Evolutionary conservation across 805 yeast species (phyloP), one percentile per base, ranked within the genome.

Genomic region (Saccharomycopsis lassenensis): DNA sequence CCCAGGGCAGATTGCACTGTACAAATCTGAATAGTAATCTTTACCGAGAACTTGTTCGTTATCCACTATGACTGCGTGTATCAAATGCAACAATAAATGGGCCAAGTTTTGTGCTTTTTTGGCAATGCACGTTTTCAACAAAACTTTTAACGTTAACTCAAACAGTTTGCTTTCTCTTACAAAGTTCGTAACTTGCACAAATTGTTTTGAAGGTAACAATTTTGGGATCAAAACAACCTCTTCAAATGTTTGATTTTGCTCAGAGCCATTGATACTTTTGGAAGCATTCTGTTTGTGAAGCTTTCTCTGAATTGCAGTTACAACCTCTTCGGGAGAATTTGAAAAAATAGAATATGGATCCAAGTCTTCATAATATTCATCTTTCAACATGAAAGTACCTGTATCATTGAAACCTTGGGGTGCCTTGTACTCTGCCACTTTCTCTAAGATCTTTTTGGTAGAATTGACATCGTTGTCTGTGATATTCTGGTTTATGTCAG

Each of bases 371-470:
- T 59, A 67, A 6, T 59, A 43, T 2, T 58, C 54, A 8, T 64
- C 59, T 44, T 73, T 79, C 47, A 82, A 58, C 17, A 70, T 58
- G 52, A 77, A 82, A 31, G 68, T 67, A 16, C 93, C 93, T 41
- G 71, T 67, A 49, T 78, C 89, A 24, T 64, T 65, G 28, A 77
- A 55, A 2, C 83, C 83, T 15, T 65, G 62, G 3, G 93, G 91
- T 5, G 83, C 72, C 21, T 66, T 65, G 48, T 65, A 82, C 4
- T 56, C 64, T 1, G 84, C 65, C 20, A 76, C 61, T 46, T 82
- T 82, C 24, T 62, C 58, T 36, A 91, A 59, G 3, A 72, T 52
- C 35, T 57, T 60, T 43, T 53, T 22, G 4, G 36, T 21, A 2
- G 59, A 23, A 5, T 8, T 19, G n/a, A 30, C 57, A 3, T 52